Base-by-base conservation (phyloP, 768 basidiomycete species). In the Chalciporus pseudorubinellus region DNA sequence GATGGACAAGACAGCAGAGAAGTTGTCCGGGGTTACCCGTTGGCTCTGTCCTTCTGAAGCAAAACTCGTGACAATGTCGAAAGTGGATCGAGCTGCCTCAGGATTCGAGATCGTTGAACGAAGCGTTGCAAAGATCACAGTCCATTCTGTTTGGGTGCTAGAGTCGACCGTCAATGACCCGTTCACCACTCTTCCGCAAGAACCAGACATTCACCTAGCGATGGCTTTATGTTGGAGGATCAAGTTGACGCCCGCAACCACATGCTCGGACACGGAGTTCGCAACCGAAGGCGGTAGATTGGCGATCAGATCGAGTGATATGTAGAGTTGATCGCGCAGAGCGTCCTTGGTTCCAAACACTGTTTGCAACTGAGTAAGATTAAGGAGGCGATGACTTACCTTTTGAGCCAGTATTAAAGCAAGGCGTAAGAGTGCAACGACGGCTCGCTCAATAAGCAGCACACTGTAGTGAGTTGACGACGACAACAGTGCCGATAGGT, bases 81-180 rank as follows among this genome's bases (percentile, higher is more conserved):
- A 90, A 2, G 95, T 88, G 46, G 85, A 73, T 33, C 89, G 85
- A 21, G 92, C 85, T 6, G 94, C 95, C 68, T 92, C 91, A 10
- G 91, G 82, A 63, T 97, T 89, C 12, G 85, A 76, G 38, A 94
- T 80, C 0, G 93, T 95, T 1, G 86, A 87, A 43, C 91, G 83
- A 56, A 98, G 79, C 24, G 98, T 75, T 1, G 91, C 89, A 61
- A 95, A 91, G 19, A 95, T 80, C 36, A 98, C 74, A 55, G 91
- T 93, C 95, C 95, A 99, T 66, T 98, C 95, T 1, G 95, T 98
- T 58, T 89, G 86, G 1, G 93, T 94, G 49, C 86, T 92, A 48
- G 0, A 49, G 56, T 49, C 29, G 20, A 44, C 29, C 20, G 6
- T 66, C 36, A 60, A 44, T 29, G 26, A 46, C 50, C n/a, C 19